Base-by-base conservation (phyloP, 2,329 filamentous ascomycete species). In the Chaetomium strumarium region DNA sequence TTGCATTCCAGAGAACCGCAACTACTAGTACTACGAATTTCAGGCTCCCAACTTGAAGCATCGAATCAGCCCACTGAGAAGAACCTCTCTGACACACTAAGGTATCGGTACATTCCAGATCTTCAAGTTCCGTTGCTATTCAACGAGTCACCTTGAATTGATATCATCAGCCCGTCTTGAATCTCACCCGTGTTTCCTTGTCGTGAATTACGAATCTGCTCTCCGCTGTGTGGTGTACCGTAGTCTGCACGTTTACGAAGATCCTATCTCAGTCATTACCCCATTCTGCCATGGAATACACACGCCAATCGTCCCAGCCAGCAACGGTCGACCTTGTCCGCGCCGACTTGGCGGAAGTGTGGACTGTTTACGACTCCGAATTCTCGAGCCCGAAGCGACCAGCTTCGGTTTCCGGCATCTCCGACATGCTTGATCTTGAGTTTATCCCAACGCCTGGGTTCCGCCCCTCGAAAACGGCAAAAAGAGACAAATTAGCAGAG, bases 321-420 rank as follows among this genome's bases (percentile, higher is more conserved):
- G 50, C 50, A 13, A 56, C 52, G 5, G 39, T 51, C 20, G 51
- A 44, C 36, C 47, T 49, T 4, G 36, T 53, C 13, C 46, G 55
- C 11, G 55, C 53, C 5, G 55, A 57, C 33, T 19, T 55, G 36
- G 46, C 39, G 3, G 55, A 57, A 10, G 13, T 53, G 3, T 57
- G 52, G 53, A 29, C 52, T 20, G 39, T 46, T 14, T 42, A 51
- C 24, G 40, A 30, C 8, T 33, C 36, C 3, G 39, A 39, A 1
- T 11, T n/a, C 10, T 41, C 30, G 3, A 50, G 39, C 29, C 49
- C 50, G 8, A 19, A 37, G 16, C 46, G 42, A 16, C 30, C 48
- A 3, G 40, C 52, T 6, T 41, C 49, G 1, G 40, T 49, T 36
- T 52, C 46, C 11, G 46, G 24, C 11, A 20, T 29, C 2, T 51